Evolutionary conservation across 1,284 basidiomycete species (phyloP), one percentile per base, ranked within the genome.

Genomic region (Phellinidium pouzarii): DNA sequence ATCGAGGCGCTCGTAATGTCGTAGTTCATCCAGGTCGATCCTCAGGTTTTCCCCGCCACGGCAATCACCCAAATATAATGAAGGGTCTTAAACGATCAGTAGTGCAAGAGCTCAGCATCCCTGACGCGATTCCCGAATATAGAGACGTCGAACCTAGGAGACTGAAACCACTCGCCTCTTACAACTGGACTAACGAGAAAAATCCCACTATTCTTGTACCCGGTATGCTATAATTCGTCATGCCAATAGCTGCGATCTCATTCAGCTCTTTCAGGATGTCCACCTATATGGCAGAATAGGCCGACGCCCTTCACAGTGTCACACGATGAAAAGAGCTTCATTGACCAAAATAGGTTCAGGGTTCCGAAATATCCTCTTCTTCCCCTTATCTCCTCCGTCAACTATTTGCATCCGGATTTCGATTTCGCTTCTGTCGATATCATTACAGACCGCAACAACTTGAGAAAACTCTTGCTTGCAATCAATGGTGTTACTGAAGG

Each of bases 381-480:
- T 23, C 70, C 71, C 41, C 54, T 70, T 50, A 65, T 70, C 51
- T 62, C 59, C 45, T 62, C 71, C 47, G 59, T 70, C 43, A 62
- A 69, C 52, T 59, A 65, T n/a, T 25, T 71, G 58, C 54, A 62
- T 38, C 58, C 59, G 19, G 43, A 56, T 22, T 71, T 64, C 50
- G 48, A 62, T 20, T 68, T 66, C 49, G 41, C 57, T 14, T 59
- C 60, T 0, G 42, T 71, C 19, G 70, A 70, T 47, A 52, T 70
- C 23, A 48, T 71, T 34, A 65, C 68, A 4, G 67, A 71, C 50
- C 62, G 69, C 38, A 70, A 71, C 46, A 63, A 63, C 17, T 54
- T 70, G 2, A 66, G 69, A 25, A 72, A 70, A 49, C 53, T 72
- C 40, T 42, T 72, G 17, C 63, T 68, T 3, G 64, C 61, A 60